A percentile compares a stretch with the other conserved stretches of the same genome.
phyloP scores from a whole-genome alignment of 2,329 filamentous ascomycete genomes.

The Clonostachys solani region DNA sequence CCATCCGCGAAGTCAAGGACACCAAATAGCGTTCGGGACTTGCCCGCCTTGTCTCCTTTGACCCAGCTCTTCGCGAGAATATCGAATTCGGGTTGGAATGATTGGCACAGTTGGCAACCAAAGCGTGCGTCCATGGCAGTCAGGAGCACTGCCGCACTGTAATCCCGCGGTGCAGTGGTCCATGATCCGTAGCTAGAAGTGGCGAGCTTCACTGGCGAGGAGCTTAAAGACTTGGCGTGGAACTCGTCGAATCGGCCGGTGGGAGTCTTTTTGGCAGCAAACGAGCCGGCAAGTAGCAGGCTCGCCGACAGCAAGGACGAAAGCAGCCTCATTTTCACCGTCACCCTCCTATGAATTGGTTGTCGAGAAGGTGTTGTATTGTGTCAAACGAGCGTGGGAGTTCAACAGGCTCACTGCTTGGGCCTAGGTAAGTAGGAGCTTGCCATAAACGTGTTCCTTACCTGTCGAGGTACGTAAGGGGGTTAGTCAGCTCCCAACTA shows the following conservation, averaged over 20 bases:
- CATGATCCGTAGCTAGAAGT: conserved; percentile 73
- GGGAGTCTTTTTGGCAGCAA: conserved; percentile 61
- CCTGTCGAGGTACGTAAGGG: too few relatives aligned
- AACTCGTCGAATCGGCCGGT: conserved; percentile 67
- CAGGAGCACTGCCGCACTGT: conserved; percentile 75
- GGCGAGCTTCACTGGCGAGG: conserved; percentile 70
- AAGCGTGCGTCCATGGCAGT: conserved; percentile 83
- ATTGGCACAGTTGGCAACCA: conserved; percentile 79
- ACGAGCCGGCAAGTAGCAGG: conserved; percentile 54
- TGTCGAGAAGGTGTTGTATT: too few relatives aligned
- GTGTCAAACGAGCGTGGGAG: too few relatives aligned
- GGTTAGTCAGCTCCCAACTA: too few relatives aligned
- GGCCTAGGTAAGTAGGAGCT: too few relatives aligned
- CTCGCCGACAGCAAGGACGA: conserved; percentile 58
- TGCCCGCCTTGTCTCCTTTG: conserved; percentile 72
- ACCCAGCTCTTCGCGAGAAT: conserved; percentile 81
- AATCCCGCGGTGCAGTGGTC: conserved; percentile 75
- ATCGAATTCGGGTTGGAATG: conserved; percentile 95
- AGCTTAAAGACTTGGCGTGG: conserved; percentile 61
- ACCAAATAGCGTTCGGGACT: conserved; percentile 72
- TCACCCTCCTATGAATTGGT: too few relatives aligned
- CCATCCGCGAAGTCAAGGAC: conserved; percentile 88
- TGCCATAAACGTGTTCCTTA: too few relatives aligned
- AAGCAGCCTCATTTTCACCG: conserved; percentile 59
- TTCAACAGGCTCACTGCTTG: too few relatives aligned